Evolutionary conservation across 2,329 filamentous ascomycete species (phyloP).

Genomic region (Sarocladiaceae sp.): DNA sequence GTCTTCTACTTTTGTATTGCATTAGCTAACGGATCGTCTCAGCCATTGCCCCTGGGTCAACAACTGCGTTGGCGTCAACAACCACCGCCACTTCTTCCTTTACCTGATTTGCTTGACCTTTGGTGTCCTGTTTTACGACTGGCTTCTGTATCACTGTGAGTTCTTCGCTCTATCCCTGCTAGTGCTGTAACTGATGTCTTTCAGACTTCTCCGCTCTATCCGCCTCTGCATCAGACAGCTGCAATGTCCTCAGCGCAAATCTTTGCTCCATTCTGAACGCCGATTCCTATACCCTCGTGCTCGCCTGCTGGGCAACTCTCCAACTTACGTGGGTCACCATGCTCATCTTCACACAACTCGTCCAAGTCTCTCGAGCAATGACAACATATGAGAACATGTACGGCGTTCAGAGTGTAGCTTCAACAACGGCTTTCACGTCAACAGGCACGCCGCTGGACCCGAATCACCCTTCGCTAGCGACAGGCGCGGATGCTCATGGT

Average conservation of each 20-base stretch:
- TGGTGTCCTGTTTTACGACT: conserved; percentile 70
- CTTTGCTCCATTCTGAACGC: conserved; percentile 75
- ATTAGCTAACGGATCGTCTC: not conserved
- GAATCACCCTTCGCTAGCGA: conserved; percentile 59
- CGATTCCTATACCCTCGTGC: conserved; percentile 78
- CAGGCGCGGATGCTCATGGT: conserved; percentile 38
- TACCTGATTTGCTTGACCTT: conserved; percentile 77
- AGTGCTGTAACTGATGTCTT: not conserved
- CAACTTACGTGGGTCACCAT: conserved; percentile 97
- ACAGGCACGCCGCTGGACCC: conserved; percentile 69
- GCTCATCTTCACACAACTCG: conserved; percentile 88
- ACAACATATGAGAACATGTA: conserved; percentile 98
- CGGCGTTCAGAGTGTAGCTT: conserved; percentile 58
- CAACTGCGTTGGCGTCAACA: conserved; percentile 94
- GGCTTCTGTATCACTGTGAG: conserved; percentile 69
- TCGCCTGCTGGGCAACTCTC: conserved; percentile 73
- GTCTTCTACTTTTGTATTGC: conserved; percentile 15
- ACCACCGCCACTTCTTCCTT: conserved; percentile 91
- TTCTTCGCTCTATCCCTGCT: conserved; percentile 3
- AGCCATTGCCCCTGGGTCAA: conserved; percentile 98
- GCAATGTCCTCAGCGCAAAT: conserved; percentile 69
- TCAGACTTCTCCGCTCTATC: conserved; percentile 5
- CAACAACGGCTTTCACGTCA: conserved; percentile 74
- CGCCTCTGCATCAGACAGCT: conserved; percentile 52
- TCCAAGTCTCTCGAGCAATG: conserved; percentile 87